These are phyloP conservation scores for Cutaneotrichosporon sp. DNA, from an alignment of 1,284 basidiomycete species.

Conservation along the genomic window DNA sequence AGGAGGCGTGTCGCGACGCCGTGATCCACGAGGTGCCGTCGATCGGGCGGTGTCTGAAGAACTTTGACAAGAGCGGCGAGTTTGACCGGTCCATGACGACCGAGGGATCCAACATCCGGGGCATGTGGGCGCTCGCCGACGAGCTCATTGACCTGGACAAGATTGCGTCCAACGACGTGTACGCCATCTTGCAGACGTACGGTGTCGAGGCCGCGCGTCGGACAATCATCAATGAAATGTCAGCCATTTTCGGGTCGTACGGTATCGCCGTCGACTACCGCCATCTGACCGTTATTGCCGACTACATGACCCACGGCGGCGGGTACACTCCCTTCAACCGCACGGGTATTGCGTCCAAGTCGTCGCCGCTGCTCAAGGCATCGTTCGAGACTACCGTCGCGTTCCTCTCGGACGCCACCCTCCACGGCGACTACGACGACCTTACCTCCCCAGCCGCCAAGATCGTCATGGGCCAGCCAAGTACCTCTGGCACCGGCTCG, in stretches of 20 bases:
- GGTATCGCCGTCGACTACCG: slow-evolving; percentile 93
- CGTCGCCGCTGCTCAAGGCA: slow-evolving; percentile 91
- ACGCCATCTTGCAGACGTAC: slow-evolving; percentile 84
- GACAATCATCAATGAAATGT: slow-evolving; percentile 79
- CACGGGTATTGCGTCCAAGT: slow-evolving; percentile 83
- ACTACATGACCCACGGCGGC: slow-evolving; percentile 99
- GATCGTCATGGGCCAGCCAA: slow-evolving; percentile 84
- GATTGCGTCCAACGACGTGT: slow-evolving; percentile 93
- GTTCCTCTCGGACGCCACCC: slow-evolving; percentile 88
- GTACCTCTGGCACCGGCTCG: slow-evolving; percentile 75
- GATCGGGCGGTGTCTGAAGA: slow-evolving; percentile 60
- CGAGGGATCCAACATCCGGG: slow-evolving; percentile 84
- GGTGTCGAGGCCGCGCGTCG: slow-evolving; percentile 96
- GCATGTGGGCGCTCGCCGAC: slow-evolving; percentile 81
- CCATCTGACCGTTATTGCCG: slow-evolving; percentile 94
- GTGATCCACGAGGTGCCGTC: slow-evolving; percentile 82
- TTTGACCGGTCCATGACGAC: slow-evolving; percentile 49
- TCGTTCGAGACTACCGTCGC: slow-evolving; percentile 96
- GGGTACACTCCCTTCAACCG: slow-evolving; percentile 98
- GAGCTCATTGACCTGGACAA: slow-evolving; percentile 75
- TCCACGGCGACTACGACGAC: slow-evolving; percentile 93
- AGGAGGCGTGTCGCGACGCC: slow-evolving; percentile 73
- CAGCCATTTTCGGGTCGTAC: slow-evolving; percentile 91
- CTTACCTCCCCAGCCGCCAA: slow-evolving; percentile 74
- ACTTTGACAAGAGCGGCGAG: slow-evolving; percentile 48